Percentiles rank a stretch among this genome's conserved stretches.
phyloP scores from a whole-genome alignment of 2,329 filamentous ascomycete genomes.

The Colletotrichum sp. region DNA sequence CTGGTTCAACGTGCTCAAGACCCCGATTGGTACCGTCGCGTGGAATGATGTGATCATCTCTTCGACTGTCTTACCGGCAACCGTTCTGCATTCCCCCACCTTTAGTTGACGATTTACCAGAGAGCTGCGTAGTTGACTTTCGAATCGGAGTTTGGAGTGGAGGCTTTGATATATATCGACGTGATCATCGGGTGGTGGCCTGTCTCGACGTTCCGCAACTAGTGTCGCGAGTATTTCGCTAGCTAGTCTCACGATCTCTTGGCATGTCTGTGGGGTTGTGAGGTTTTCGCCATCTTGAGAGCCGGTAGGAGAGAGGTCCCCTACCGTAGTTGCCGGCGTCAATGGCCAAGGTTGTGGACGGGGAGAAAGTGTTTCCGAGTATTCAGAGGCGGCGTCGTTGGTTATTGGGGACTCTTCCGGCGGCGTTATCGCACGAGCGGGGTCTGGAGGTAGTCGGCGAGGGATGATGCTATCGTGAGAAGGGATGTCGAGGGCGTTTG shows the following conservation, averaged over 20 bases:
- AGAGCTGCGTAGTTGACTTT: neutral
- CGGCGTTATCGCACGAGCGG: neutral
- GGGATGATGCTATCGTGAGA: neutral
- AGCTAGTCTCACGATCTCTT: neutral
- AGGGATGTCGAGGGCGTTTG: neutral
- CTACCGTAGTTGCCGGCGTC: neutral
- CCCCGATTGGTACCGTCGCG: neutral
- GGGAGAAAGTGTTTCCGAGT: neutral
- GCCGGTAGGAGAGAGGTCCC: neutral
- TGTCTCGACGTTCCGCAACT: neutral
- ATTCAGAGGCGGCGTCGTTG: neutral
- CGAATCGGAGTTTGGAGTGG: neutral
- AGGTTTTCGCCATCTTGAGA: neutral
- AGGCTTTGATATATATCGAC: neutral
- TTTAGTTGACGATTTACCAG: neutral
- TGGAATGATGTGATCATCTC: neutral
- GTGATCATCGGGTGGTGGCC: neutral
- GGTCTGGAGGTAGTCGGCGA: neutral
- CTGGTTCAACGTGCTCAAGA: constrained; percentile 7
- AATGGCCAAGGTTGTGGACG: neutral
- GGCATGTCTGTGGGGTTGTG: neutral
- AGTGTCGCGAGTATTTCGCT: neutral
- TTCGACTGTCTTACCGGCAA: neutral
- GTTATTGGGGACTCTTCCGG: neutral
- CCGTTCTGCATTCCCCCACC: neutral